Conservation (phyloP, 148 eudicot genomes). For the Gaultheria prostrata region DNA sequence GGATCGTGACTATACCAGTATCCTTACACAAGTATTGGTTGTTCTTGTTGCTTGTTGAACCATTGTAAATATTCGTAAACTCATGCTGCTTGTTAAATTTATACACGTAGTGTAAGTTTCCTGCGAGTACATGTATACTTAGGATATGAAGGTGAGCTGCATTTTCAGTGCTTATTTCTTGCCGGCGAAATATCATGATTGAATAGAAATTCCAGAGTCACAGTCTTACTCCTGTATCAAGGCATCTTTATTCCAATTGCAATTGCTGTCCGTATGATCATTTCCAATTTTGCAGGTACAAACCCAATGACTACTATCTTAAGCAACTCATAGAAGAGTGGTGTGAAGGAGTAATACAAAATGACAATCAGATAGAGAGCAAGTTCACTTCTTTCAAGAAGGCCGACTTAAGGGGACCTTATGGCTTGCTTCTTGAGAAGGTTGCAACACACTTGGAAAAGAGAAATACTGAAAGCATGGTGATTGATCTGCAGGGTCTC, state of each 20-base stretch:
- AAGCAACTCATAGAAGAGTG: conserved; percentile 94
- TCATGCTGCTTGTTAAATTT: not conserved
- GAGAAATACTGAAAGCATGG: conserved; percentile 50
- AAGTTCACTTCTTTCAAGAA: conserved; percentile 28
- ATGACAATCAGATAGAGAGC: conserved; percentile 32
- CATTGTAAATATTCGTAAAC: not conserved
- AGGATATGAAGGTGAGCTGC: not conserved
- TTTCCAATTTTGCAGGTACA: conserved; percentile 49
- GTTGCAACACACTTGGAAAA: conserved; percentile 78
- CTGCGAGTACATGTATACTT: not conserved
- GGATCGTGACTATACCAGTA: not conserved
- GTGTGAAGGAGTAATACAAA: conserved; percentile 89
- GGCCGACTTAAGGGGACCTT: conserved; percentile 46
- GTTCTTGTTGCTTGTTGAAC: not conserved
- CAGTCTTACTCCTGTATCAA: too few relatives aligned
- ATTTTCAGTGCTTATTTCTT: too few relatives aligned
- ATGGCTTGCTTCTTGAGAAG: conserved; percentile 78
- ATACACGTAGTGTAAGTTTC: not conserved
- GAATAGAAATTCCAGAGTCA: too few relatives aligned
- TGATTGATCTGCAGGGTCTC: conserved; percentile 78
- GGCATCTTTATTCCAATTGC: not conserved
- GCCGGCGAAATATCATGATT: too few relatives aligned
- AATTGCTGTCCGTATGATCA: not conserved
- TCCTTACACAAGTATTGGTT: not conserved
- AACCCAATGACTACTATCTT: conserved; percentile 84